Base-by-base conservation (phyloP, 805 yeast genomes). In the Diddensiella caesifluorescens region DNA sequence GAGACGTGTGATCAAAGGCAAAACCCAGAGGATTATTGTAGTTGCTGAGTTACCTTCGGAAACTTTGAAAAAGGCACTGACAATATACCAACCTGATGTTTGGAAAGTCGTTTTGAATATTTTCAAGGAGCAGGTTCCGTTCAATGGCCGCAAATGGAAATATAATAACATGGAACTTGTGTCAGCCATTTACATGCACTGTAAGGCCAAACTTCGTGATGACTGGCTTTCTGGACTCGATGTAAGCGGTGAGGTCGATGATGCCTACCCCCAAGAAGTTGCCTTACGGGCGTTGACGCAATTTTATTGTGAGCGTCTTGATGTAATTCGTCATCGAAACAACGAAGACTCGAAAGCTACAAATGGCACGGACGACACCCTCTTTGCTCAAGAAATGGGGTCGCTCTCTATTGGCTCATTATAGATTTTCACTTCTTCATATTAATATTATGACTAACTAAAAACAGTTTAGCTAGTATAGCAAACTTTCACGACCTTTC, bases 111-210 rank as follows among this genome's bases (percentile, higher is more conserved):
- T 84, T 3, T 65, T 89, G 53, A 80, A 79, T 54, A 73, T 84
- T 1, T 67, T 89, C 46, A 88, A 85, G 59, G 79, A 83, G 48
- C 71, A 88, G 38, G 79, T 88, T 1, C 95, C 97, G 0, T 86
- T 82, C 63, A 89, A 86, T 54, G 96, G 96, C 15, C 79, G 92
- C 46, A 88, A 89, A 61, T 90, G 98, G 98, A 80, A 88, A 52
- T 75, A 88, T 10, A 76, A 79, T 48, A 92, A 90, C 58, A 90
- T 92, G 97, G 96, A 89, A 50, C 68, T 92, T 35, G 84, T 90
- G 3, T 86, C 96, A 0, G 80, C 85, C 46, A 88, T 90, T 2
- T 90, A 83, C 54, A 59, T 92, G 21, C 79, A 87, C 56, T 75
- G 85, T 53, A 75, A 78, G 51, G 67, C 88, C 28, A 76, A 79